Evolutionary conservation across 441 rosid species (phyloP).

Genomic region (Biscutella laevigata): DNA sequence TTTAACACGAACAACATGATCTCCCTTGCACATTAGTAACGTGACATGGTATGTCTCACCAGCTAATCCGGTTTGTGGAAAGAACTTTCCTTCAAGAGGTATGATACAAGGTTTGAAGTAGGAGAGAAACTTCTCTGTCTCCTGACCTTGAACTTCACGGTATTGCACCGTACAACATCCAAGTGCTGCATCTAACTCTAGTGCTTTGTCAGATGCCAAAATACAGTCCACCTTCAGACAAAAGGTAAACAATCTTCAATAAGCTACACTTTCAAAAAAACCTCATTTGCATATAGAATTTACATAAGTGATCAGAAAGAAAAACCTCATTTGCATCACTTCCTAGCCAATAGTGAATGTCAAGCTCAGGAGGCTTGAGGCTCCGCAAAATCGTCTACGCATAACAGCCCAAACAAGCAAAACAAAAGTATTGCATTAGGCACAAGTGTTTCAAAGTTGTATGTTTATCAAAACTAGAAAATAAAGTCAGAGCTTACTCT

Average conservation of each 20-base stretch:
- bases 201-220: conserved; percentile 67
- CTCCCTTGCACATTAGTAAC: conserved; percentile 68
- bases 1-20: conserved; percentile 72
- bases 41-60: conserved; percentile 41
- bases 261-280: not conserved
- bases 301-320: not conserved
- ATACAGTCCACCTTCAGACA: conserved; percentile 49
- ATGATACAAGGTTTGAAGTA: conserved; percentile 83
- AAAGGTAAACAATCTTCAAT: conserved; percentile 1
- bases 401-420: not conserved
- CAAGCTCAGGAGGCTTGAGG: conserved; percentile 46
- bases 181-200: conserved; percentile 65
- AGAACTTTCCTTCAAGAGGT: conserved; percentile 59
- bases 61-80: conserved; percentile 28
- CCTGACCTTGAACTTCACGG: conserved; percentile 81
- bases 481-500: conserved; percentile 37
- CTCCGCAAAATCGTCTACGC: conserved; percentile 50
- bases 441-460: not conserved
- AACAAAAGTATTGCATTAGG: too few relatives aligned
- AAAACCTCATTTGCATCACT: conserved; percentile 54
- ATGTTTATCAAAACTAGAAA: not conserved
- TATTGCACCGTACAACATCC: conserved; percentile 83
- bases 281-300: not conserved
- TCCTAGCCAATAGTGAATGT: conserved; percentile 84
- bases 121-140: conserved; percentile 70